phyloP scores from a whole-genome alignment of 306 rosid species.

The Urtica urens region DNA sequence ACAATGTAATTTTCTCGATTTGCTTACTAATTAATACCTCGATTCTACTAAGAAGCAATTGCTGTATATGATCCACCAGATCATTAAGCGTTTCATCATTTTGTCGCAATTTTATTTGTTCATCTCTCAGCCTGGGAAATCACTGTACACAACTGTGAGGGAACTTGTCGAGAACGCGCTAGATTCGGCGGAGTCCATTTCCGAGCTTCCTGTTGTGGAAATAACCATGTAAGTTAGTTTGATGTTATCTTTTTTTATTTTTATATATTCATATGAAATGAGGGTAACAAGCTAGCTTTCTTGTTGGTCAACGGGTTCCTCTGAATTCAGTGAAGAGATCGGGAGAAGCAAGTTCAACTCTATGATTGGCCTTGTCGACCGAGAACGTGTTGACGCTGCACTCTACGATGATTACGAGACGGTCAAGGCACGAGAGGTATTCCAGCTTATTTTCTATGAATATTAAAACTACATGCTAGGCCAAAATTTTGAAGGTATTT shows the following conservation, averaged over 20 bases:
- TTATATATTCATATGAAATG: neutral
- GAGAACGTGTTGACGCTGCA: constrained; percentile 69
- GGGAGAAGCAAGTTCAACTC: constrained; percentile 76
- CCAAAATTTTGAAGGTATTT: neutral
- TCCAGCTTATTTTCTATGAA: constrained; percentile 11
- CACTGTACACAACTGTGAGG: constrained; percentile 82
- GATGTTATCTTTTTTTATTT: neutral
- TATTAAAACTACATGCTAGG: no score
- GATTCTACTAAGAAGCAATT: neutral
- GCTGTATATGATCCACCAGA: neutral
- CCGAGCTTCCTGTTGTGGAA: constrained; percentile 89
- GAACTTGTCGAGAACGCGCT: constrained; percentile 86
- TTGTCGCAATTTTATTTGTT: neutral
- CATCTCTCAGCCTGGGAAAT: constrained; percentile 77
- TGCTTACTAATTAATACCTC: neutral
- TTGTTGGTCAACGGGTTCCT: no score
- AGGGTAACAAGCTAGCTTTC: constrained; percentile 3
- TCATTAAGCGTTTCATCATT: neutral
- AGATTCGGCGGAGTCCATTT: constrained; percentile 83
- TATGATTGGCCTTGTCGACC: constrained; percentile 90
- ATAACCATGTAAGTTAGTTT: constrained; percentile 50
- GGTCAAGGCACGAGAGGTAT: constrained; percentile 82
- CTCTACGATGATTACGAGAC: constrained; percentile 86
- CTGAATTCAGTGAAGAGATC: constrained; percentile 97
- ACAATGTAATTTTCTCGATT: constrained; percentile 36